Conservation (phyloP, 2,329 filamentous ascomycete species). For the Hypoxylon sp. region DNA sequence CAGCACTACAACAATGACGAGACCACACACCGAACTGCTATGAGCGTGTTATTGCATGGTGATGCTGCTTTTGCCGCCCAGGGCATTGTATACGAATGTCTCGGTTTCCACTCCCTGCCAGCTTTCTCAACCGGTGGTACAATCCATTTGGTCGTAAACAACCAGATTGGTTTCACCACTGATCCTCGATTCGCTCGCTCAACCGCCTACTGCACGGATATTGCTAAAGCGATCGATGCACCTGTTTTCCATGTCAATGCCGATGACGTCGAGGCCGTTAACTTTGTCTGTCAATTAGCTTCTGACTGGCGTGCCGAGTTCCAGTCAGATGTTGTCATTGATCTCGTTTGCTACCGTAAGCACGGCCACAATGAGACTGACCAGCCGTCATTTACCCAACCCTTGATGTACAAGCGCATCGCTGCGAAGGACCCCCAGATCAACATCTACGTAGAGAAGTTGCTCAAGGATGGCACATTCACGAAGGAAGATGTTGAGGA, state of each 20-base stretch:
- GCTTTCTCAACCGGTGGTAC: conserved; percentile 98
- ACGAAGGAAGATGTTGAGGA: conserved; percentile 98
- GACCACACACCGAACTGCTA: conserved; percentile 86
- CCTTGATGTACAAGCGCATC: conserved; percentile 99
- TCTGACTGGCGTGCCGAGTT: conserved; percentile 99
- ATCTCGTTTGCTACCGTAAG: conserved; percentile 99
- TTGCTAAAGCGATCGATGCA: conserved; percentile 98
- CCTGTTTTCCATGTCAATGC: conserved; percentile 99
- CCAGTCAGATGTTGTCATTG: conserved; percentile 97
- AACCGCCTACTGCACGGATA: conserved; percentile 98
- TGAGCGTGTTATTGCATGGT: conserved; percentile 96
- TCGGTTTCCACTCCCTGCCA: conserved; percentile 96
- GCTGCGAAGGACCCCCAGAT: conserved; percentile 86
- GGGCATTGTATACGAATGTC: conserved; percentile 97
- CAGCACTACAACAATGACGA: conserved; percentile 99
- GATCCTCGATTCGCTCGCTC: conserved; percentile 97
- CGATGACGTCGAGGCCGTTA: conserved; percentile 97
- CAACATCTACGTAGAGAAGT: conserved; percentile 91
- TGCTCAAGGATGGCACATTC: conserved; percentile 92
- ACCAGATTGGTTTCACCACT: conserved; percentile 99
- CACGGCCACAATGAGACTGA: conserved; percentile 99
- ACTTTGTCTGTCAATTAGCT: conserved; percentile 97
- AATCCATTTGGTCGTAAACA: conserved; percentile 97
- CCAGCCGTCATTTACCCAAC: conserved; percentile 99
- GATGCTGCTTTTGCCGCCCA: conserved; percentile 97